phyloP scores from a whole-genome alignment of 73 alveolate species.

The Paramecium tetraurelia region DNA sequence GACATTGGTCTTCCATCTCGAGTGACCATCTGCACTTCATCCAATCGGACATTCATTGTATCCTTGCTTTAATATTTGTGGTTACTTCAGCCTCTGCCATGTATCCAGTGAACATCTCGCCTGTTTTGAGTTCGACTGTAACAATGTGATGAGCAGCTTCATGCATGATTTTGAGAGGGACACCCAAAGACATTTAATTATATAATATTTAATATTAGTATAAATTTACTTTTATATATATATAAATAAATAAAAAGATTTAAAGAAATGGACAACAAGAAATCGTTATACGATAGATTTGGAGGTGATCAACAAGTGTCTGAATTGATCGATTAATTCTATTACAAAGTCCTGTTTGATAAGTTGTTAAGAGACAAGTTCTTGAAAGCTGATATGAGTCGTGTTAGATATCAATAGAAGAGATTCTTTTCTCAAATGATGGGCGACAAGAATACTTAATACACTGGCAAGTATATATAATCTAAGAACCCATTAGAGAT shows the following conservation, averaged over 20 bases:
- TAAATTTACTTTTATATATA: neutral
- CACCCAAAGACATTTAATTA: constrained; percentile 81
- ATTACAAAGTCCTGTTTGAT: constrained; percentile 32
- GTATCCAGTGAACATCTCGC: constrained; percentile 95
- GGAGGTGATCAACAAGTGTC: constrained; percentile 52
- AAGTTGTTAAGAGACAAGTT: constrained; percentile 27
- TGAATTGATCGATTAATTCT: constrained; percentile 38
- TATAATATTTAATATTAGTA: constrained; percentile 27
- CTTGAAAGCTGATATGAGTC: constrained; percentile 42
- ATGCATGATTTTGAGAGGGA: constrained; percentile 92
- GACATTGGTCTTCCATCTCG: constrained; percentile 86
- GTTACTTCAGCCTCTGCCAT: constrained; percentile 94
- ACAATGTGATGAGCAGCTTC: constrained; percentile 97
- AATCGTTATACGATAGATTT: neutral
- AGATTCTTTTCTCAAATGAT: constrained; percentile 42
- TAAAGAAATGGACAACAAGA: neutral
- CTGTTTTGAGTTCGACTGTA: constrained; percentile 92
- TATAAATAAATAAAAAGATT: neutral
- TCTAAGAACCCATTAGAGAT: neutral
- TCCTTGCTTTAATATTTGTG: constrained; percentile 58
- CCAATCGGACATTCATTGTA: constrained; percentile 96
- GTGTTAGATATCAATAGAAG: constrained; percentile 38
- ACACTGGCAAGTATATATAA: constrained; percentile 19
- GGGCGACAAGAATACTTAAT: constrained; percentile 34
- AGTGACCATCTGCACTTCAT: constrained; percentile 91